Percentiles rank a stretch among this genome's conserved stretches.
Evolutionary conservation across 2,329 filamentous ascomycete species (phyloP).

Genomic region (Clonostachys rhizophaga): DNA sequence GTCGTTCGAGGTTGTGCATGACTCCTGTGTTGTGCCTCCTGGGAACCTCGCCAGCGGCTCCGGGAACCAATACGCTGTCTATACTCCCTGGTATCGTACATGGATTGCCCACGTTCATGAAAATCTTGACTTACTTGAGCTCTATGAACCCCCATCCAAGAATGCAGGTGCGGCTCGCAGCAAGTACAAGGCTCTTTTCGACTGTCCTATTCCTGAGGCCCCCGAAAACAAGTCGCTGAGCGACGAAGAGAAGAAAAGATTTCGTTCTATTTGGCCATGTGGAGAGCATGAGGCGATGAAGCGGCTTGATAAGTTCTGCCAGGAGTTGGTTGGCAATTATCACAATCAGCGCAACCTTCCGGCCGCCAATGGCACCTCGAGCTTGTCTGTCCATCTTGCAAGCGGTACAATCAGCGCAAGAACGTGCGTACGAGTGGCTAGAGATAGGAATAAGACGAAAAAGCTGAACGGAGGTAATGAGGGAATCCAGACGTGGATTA

Average conservation of each 20-base stretch:
- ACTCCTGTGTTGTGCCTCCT: conserved; percentile 78
- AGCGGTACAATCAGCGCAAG: conserved; percentile 63
- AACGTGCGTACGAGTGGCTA: conserved; percentile 60
- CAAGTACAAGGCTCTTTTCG: conserved; percentile 53
- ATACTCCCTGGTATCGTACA: conserved; percentile 73
- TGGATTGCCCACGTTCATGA: conserved; percentile 72
- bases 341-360: conserved; percentile 63
- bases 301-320: conserved; percentile 63
- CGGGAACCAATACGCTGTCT: conserved; percentile 80
- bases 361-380: conserved; percentile 56
- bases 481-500: conserved; percentile 71
- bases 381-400: conserved; percentile 69
- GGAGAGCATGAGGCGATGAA: conserved; percentile 68
- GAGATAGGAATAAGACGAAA: conserved; percentile 56
- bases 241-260: conserved; percentile 51
- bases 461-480: conserved; percentile 62
- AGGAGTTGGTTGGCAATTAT: conserved; percentile 59
- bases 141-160: conserved; percentile 43
- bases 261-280: conserved; percentile 62
- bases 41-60: conserved; percentile 60
- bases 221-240: conserved; percentile 60
- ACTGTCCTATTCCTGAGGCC: conserved; percentile 51
- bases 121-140: conserved; percentile 62
- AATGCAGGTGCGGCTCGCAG: conserved; percentile 27
- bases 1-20: conserved; percentile 68